Percentiles rank a stretch among this genome's conserved stretches.
Evolutionary conservation across 2,329 filamentous ascomycete species (phyloP).

Genomic region (Cladophialophora bantiana): DNA sequence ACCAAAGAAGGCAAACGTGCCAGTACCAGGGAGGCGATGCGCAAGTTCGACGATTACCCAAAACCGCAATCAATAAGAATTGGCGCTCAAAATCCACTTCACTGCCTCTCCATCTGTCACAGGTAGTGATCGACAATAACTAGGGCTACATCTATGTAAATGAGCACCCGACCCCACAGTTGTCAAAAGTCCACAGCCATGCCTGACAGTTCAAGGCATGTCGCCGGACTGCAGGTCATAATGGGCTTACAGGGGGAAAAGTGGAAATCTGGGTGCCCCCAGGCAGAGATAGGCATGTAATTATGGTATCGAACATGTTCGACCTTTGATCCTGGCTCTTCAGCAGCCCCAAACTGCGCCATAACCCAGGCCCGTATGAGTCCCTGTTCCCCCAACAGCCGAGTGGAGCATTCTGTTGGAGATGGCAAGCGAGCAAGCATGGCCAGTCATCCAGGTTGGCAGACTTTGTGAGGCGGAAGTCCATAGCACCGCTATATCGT

Average conservation of each 20-base stretch:
- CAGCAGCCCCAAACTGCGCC: background rate
- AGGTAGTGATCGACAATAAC: background rate
- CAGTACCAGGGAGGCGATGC: background rate
- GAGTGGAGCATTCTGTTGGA: background rate
- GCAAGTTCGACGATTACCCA: background rate
- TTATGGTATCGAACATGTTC: background rate
- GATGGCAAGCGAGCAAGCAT: background rate
- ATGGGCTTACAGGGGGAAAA: background rate
- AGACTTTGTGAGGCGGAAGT: background rate
- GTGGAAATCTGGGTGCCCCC: background rate
- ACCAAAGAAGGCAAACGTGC: conserved; percentile 1
- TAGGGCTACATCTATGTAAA: background rate
- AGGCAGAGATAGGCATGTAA: background rate
- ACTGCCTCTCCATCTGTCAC: background rate
- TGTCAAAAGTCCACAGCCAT: background rate
- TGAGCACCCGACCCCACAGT: background rate
- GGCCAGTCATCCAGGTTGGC: background rate
- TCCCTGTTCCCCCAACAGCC: background rate
- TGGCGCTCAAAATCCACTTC: background rate
- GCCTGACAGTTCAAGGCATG: background rate
- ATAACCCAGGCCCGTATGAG: background rate
- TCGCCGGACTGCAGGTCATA: background rate
- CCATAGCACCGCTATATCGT: background rate
- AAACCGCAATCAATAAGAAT: background rate
- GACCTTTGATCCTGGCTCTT: background rate